These are phyloP conservation scores for Sisymbrium altissimum DNA, from an alignment of 345 rosid species.

Conservation along the genomic window DNA sequence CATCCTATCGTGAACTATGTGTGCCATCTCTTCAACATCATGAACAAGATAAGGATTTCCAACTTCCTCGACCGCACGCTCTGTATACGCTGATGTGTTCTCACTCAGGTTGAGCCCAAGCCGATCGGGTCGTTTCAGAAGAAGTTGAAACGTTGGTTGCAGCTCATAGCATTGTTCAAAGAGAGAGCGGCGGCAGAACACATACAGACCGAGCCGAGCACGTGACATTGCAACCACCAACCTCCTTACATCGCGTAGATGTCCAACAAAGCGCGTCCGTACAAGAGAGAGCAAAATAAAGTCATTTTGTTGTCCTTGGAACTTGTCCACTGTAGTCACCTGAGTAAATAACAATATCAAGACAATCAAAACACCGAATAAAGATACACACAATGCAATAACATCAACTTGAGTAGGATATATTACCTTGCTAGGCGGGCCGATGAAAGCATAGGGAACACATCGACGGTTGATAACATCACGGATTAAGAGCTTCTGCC, in stretches of 20 bases:
- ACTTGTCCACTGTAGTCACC: conserved; percentile 97
- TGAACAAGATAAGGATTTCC: conserved; percentile 59
- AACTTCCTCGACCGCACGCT: conserved; percentile 72
- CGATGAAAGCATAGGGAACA: conserved; percentile 77
- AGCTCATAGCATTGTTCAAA: conserved; percentile 96
- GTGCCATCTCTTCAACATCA: conserved; percentile 70
- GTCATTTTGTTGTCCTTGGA: conserved; percentile 99
- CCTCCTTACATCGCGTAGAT: conserved; percentile 96
- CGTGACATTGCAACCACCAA: conserved; percentile 99
- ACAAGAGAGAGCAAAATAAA: conserved; percentile 91
- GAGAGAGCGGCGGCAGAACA: conserved; percentile 84
- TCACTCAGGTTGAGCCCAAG: conserved; percentile 69
- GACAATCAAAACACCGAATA: background rate
- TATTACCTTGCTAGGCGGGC: conserved; percentile 93
- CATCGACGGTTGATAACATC: conserved; percentile 93
- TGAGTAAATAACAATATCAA: conserved; percentile 26
- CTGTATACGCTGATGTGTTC: conserved; percentile 51
- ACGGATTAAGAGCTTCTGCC: conserved; percentile 97
- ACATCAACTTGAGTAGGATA: conserved; percentile 11
- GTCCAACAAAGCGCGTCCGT: conserved; percentile 95
- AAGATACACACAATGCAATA: background rate
- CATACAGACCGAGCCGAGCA: conserved; percentile 87
- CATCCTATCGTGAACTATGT: conserved; percentile 53
- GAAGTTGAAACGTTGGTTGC: conserved; percentile 82
- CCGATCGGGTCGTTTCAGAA: conserved; percentile 81